A percentile compares a stretch with the other conserved stretches of the same genome.
These are phyloP conservation scores for Postia placenta DNA, from an alignment of 768 basidiomycete species.

Conservation along the genomic window DNA sequence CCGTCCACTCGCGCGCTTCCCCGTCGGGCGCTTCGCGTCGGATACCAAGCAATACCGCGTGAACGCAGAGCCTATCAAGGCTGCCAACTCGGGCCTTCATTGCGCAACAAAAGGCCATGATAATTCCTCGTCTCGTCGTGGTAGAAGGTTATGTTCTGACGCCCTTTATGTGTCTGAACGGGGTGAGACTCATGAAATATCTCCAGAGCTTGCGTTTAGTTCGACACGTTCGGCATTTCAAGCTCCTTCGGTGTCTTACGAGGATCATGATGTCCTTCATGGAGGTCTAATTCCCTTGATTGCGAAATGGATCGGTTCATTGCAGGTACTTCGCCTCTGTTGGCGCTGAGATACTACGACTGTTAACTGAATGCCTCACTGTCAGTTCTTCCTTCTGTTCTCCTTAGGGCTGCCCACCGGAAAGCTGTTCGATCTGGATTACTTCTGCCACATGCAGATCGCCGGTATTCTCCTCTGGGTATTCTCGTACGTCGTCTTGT, in stretches of 20 bases:
- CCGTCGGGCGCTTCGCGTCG: too few relatives aligned
- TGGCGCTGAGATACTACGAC: background rate
- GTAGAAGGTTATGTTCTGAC: background rate
- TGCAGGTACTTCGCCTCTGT: conserved; percentile 25
- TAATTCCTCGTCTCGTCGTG: background rate
- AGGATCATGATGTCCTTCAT: conserved; percentile 9
- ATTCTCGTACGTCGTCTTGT: conserved; percentile 25
- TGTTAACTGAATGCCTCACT: background rate
- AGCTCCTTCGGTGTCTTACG: conserved; percentile 14
- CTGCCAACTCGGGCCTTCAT: too few relatives aligned
- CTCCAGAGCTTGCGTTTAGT: background rate
- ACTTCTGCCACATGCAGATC: conserved; percentile 32
- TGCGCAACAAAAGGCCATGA: too few relatives aligned
- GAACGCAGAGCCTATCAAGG: too few relatives aligned
- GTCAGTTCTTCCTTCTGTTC: conserved; percentile 33
- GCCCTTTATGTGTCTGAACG: background rate
- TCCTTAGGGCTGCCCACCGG: conserved; percentile 35
- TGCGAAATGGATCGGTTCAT: conserved; percentile 43
- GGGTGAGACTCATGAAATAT: background rate
- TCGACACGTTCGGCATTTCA: background rate
- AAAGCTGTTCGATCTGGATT: conserved; percentile 39
- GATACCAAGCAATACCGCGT: too few relatives aligned
- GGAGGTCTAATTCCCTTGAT: conserved; percentile 2
- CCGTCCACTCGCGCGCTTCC: too few relatives aligned
- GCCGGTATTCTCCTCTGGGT: conserved; percentile 17